Evolutionary conservation across 2,329 filamentous ascomycete species (phyloP), one percentile per base, ranked within the genome.

Genomic region (Blastomyces emzantsi): DNA sequence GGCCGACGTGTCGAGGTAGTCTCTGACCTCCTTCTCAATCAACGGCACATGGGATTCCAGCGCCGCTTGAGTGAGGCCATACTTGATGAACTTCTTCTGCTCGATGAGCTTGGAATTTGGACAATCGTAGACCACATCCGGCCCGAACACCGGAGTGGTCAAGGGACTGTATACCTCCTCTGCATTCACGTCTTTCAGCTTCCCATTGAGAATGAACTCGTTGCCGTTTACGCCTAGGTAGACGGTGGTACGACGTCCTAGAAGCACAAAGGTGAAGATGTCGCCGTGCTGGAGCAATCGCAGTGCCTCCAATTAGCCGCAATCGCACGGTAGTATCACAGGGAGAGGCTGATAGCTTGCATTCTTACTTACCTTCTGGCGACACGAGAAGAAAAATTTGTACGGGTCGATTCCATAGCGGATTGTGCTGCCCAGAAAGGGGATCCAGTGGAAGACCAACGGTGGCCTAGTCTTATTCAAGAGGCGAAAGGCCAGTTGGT

Each of bases 41-140:
- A 95, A 85, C 64, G 85, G 86, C 39, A 95, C 90, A 76, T 96
- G 93, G 56, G 84, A 85, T 68, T 80, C 79, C 62, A 87, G 80
- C 22, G 85, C 82, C 33, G 82, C 79, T 66, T 82, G 78, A 1
- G 84, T 87, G 65, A 87, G 80, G 39, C 85, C 85, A 67, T 82
- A 87, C 70, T 87, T 87, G 78, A 87, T 81, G 69, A 87, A 87
- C 72, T 94, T 94, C 81, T 96, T 96, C 82, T 96, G 91, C 79
- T 96, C 91, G 90, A 96, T 95, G 72, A 96, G 83, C 79, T 95
- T 96, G 63, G 90, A 83, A 72, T 95, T 95, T 41, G 91, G 90
- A 77, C 90, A 95, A 75, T 96, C 91, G 73, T 96, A 96, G 52
- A 95, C 89, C 33, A 95, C 90, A 75, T 92, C 90, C 67, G 86